Evolutionary conservation across 192 early-diverging fungal species (phyloP), one percentile per base, ranked within the genome.

Genomic region (Backusella tuberculispora): DNA sequence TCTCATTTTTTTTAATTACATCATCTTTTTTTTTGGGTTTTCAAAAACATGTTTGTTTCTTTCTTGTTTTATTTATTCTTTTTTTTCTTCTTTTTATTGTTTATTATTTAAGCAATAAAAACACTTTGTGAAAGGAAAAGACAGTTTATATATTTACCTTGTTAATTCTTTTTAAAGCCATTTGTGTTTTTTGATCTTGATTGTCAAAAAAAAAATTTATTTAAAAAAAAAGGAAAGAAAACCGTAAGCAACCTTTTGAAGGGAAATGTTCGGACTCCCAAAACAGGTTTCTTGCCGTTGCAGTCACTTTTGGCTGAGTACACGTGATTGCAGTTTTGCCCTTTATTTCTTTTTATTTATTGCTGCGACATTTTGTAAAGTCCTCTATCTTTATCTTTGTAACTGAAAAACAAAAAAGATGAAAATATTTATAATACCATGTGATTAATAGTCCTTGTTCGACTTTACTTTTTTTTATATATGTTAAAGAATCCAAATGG

Each of bases 161-260:
- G 89, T 95, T 97, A 90, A 99, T 99, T 83, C 97, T 93, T 89
- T 99, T 99, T 66, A 97, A 86, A 85, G 97, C 97, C 97, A 99
- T 99, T 72, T 85, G 64, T 38, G 64, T 26, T 47, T 60, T 60
- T 12, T 60, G 53, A 60, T 60, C 53, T 60, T 46, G n/a, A 69
- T 44, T 69, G 44, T 47, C 19, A 45, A 45, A 69, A 69, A 45
- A 67, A 47, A 69, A 69, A 69, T 47, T 69, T 69, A 12, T 14
- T 34, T 69, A 21, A 67, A 69, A 46, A 69, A 47, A 69, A 47
- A 69, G 42, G 44, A 46, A 68, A 69, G 42, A 69, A 37, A 47
- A 47, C 53, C 26, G 53, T 60, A 26, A 24, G 53, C 53, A 24
- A 60, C 53, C 24, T 60, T 26, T 26, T 60, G 53, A 56, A 13